Percentiles rank a stretch among this genome's conserved stretches.
phyloP scores from a whole-genome alignment of 176 grass and related monocot species.

The Aegilops bicornis region DNA sequence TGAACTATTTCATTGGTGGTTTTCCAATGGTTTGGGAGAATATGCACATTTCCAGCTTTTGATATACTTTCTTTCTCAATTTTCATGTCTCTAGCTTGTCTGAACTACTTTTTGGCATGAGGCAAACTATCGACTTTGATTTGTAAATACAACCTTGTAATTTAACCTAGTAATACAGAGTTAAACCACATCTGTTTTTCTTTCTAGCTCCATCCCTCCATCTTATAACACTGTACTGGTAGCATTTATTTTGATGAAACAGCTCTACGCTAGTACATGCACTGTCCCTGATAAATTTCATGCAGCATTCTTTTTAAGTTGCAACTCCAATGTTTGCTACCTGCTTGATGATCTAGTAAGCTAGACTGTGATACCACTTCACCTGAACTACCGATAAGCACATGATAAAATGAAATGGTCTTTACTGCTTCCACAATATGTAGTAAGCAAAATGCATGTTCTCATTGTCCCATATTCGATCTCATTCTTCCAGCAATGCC shows the following conservation, averaged over 20 bases:
- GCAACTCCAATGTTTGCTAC: background rate
- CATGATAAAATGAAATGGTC: too few relatives aligned
- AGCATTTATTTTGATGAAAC: constrained; percentile 19
- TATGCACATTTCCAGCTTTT: background rate
- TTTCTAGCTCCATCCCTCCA: background rate
- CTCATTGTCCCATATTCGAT: background rate
- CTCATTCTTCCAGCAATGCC: background rate
- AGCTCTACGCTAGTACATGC: background rate
- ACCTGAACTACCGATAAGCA: constrained; percentile 11
- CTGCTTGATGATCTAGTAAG: background rate
- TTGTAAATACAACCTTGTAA: background rate
- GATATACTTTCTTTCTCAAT: background rate
- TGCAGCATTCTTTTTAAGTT: background rate
- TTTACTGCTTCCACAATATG: too few relatives aligned
- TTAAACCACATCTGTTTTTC: background rate
- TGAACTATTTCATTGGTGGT: too few relatives aligned
- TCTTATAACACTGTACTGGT: background rate
- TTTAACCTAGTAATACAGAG: background rate
- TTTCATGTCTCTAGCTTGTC: background rate
- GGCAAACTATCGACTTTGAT: background rate
- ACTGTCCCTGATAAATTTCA: background rate
- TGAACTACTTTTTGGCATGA: background rate
- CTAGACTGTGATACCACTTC: background rate
- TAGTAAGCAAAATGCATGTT: background rate
- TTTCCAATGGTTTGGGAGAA: background rate